Base-by-base conservation (phyloP, 139 green algal species). In the Yamagishiella unicocca region DNA sequence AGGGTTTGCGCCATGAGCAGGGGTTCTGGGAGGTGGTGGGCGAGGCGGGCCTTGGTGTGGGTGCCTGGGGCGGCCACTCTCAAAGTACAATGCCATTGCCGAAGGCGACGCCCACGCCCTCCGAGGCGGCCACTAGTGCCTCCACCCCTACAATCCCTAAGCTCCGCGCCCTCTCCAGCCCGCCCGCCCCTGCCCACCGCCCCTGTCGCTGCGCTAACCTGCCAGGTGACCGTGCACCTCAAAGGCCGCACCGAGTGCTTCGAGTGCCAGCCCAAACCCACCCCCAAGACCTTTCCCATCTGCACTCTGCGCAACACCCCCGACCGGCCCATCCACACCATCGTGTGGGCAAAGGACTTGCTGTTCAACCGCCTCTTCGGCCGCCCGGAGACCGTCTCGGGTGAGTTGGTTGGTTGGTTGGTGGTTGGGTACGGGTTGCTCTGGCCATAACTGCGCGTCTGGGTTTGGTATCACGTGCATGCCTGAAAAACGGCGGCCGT, bases 331-430 rank as follows among this genome's bases (percentile, higher is more conserved):
- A 98, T 99, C 82, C 98, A 99, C 90, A 99, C 96, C 91, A 92
- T 99, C 14, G 98, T 99, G 80, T 99, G 97, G 97, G 94, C 98
- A 74, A 99, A 99, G 91, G 98, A 99, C n/a, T 89, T 99, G 68
- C 95, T 99, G 0, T 99, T 99, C 82, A 67, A 88, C 2, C 90
- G 95, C n/a, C 91, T 99, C 0, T 99, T 99, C 90, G 97, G 97
- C 8, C 74, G 83, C 10, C 58, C 86, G 10, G 96, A 97, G 19
- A 84, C 66, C 0, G 89, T 93, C 31, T 95, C 90, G 68, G 88
- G 90, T 92, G 55, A 5, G 50, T 79, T 27, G 25, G 4, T 76
- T 31, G 67, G 33, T 19, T 33, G 50, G 50, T 17, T 17, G 50
- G 50, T 58, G 12, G 50, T n/a, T n/a, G n/a, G n/a, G n/a, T n/a